phyloP scores from a whole-genome alignment of 2,329 filamentous ascomycete genomes.

The Scytalidium lignicola region DNA sequence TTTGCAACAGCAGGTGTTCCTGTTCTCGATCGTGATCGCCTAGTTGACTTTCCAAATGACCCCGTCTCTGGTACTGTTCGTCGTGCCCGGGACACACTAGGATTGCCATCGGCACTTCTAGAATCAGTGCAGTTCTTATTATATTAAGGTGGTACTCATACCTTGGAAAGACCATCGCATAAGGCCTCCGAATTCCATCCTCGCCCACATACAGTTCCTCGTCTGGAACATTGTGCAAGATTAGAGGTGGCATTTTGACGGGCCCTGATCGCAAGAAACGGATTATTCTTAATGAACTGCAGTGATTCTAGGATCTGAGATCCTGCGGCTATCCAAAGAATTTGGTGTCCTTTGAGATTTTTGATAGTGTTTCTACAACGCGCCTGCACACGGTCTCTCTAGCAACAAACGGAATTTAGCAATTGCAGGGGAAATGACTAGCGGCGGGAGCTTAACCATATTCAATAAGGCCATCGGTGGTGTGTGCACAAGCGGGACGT shows the following conservation, averaged over 20 bases:
- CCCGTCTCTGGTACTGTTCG: slow-evolving; percentile 55
- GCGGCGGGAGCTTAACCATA: neutral
- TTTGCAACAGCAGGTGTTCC: slow-evolving; percentile 41
- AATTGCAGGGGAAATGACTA: neutral
- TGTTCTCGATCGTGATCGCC: slow-evolving; percentile 57
- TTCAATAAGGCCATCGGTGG: neutral
- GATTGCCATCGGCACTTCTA: slow-evolving; percentile 47
- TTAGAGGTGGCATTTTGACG: slow-evolving; percentile 54
- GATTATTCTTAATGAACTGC: too few relatives aligned
- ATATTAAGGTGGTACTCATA: slow-evolving; percentile 31
- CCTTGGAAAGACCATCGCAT: slow-evolving; percentile 62
- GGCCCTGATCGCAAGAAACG: too few relatives aligned
- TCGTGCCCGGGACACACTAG: slow-evolving; percentile 42
- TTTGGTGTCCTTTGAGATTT: too few relatives aligned
- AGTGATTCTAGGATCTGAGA: too few relatives aligned
- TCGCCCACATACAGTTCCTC: slow-evolving; percentile 63
- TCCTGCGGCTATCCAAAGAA: too few relatives aligned
- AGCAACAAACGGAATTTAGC: neutral
- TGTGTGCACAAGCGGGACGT: slow-evolving; percentile 2
- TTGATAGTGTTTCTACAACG: neutral
- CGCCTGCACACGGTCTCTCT: slow-evolving; percentile 1
- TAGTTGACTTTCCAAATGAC: slow-evolving; percentile 62
- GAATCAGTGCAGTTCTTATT: slow-evolving; percentile 13
- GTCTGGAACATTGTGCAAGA: slow-evolving; percentile 64
- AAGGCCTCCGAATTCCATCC: slow-evolving; percentile 60